Conservation (phyloP, 371 early-diverging fungal species). For the Mortierella sp. region DNA sequence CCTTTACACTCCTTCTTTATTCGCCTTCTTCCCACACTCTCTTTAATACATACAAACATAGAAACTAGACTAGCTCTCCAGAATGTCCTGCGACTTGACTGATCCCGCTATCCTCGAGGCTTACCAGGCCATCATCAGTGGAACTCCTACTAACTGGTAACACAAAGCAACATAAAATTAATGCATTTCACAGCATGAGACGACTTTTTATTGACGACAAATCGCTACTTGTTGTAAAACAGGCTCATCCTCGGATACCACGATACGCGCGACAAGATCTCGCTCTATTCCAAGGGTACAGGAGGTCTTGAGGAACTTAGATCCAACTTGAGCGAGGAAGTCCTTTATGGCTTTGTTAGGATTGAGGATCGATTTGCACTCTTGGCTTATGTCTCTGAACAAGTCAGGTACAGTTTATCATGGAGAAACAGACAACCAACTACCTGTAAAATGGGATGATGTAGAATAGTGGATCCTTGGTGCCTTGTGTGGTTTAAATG, state of each 20-base stretch:
- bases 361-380: conserved; percentile 74
- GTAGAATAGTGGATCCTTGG: background rate
- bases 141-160: conserved; percentile 70
- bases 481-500: background rate
- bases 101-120: conserved; percentile 74
- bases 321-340: conserved; percentile 70
- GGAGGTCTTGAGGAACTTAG: conserved; percentile 75
- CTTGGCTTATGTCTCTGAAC: conserved; percentile 75
- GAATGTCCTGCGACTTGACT: conserved; percentile 77
- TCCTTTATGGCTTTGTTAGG: conserved; percentile 74
- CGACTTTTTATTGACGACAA: background rate
- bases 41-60: background rate
- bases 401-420: conserved; percentile 67
- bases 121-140: conserved; percentile 71
- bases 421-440: background rate
- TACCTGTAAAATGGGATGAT: background rate
- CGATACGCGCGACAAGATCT: conserved; percentile 77
- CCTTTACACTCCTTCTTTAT: background rate
- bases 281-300: conserved; percentile 70
- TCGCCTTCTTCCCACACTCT: background rate
- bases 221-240: background rate
- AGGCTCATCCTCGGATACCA: conserved; percentile 81
- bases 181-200: background rate
- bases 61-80: conserved; percentile 2
- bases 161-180: background rate